A percentile compares a stretch with the other conserved stretches of the same genome.
Conservation (phyloP, 192 early-diverging fungal species). For the Chytriomyces sp. region DNA sequence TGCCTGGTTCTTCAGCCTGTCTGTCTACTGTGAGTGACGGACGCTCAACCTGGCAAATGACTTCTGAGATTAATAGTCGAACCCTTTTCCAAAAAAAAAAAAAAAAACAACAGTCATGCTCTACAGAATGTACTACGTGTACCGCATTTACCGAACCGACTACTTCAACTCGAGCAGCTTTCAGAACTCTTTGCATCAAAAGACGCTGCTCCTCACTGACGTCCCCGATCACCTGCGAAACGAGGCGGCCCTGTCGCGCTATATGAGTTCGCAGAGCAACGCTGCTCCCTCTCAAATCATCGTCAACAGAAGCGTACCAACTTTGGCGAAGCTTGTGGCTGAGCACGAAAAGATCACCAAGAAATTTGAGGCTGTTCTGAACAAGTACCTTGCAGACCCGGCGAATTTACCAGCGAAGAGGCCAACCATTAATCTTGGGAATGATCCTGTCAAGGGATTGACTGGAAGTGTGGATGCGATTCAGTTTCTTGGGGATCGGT, state of each 20-base stretch:
- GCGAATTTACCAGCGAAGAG: slow-evolving; percentile 39
- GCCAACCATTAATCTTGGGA: slow-evolving; percentile 42
- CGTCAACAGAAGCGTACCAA: slow-evolving; percentile 43
- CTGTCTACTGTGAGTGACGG: slow-evolving; percentile 41
- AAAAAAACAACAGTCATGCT: slow-evolving; percentile 31
- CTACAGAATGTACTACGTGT: slow-evolving; percentile 45
- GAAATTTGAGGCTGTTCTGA: slow-evolving; percentile 42
- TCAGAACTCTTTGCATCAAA: slow-evolving; percentile 35
- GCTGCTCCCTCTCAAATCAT: slow-evolving; percentile 28
- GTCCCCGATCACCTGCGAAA: slow-evolving; percentile 42
- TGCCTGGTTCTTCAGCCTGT: slow-evolving; percentile 41
- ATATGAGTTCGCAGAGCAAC: slow-evolving; percentile 31
- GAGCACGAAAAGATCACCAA: slow-evolving; percentile 45
- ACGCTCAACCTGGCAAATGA: not conserved
- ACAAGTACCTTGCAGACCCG: slow-evolving; percentile 48
- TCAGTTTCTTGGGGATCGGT: slow-evolving; percentile 24
- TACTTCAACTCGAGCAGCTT: slow-evolving; percentile 40
- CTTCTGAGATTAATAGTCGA: not conserved
- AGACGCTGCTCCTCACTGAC: slow-evolving; percentile 49
- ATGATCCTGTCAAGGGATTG: slow-evolving; percentile 15
- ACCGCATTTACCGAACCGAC: slow-evolving; percentile 30
- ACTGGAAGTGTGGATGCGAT: slow-evolving; percentile 55
- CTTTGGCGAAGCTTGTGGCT: slow-evolving; percentile 42
- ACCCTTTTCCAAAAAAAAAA: not conserved
- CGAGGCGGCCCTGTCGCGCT: slow-evolving; percentile 26